phyloP scores from a whole-genome alignment of 2,329 filamentous ascomycete genomes.

The Microcera coccophila region DNA sequence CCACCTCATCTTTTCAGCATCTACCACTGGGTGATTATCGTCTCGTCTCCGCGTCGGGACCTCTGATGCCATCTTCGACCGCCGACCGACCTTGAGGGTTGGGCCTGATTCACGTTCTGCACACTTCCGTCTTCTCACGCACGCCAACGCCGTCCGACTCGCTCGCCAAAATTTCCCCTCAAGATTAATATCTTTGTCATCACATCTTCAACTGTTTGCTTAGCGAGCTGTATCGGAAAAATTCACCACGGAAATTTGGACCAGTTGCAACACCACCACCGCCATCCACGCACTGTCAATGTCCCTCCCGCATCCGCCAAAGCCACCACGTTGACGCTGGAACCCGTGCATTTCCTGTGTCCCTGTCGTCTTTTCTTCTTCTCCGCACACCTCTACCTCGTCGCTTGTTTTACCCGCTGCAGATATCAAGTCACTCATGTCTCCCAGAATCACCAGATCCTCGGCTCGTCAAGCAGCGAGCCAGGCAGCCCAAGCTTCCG shows the following conservation, averaged over 20 bases:
- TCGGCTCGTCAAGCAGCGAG: constrained; percentile 83
- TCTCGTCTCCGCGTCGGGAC: not conserved
- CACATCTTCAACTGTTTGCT: not conserved
- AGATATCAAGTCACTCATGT: constrained; percentile 67
- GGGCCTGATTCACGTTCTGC: not conserved
- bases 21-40: not conserved
- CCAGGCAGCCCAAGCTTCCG: constrained; percentile 47
- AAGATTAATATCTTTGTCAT: not conserved
- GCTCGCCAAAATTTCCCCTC: not conserved
- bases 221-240: not conserved
- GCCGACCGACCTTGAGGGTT: not conserved
- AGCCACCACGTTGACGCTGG: constrained; percentile 3
- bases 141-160: not conserved
- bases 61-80: not conserved
- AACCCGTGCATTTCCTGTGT: no score
- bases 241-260: not conserved
- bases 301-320: not conserved
- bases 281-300: not conserved
- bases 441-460: constrained; percentile 92
- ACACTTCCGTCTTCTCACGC: not conserved
- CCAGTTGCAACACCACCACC: not conserved
- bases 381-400: constrained; percentile 12
- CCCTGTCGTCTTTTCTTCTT: constrained; percentile 13
- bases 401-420: constrained; percentile 14
- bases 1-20: constrained; percentile 6